A percentile compares a stretch with the other conserved stretches of the same genome.
Conservation (phyloP, 2,329 filamentous ascomycete species). For the Pseudogymnoascus sp. region DNA sequence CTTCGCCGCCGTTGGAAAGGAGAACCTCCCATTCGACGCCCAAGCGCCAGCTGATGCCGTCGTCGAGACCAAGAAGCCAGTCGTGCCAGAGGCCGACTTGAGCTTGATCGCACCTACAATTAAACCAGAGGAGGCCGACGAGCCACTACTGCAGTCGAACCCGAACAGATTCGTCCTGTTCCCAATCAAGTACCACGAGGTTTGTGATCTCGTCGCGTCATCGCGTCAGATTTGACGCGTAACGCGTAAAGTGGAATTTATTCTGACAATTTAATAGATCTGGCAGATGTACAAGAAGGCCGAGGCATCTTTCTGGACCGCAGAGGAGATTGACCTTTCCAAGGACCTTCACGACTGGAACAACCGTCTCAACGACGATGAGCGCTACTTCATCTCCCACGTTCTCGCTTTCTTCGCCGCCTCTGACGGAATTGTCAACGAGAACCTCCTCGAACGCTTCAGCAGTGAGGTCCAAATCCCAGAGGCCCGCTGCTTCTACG, state of each 20-base stretch:
- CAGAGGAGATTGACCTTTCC: conserved; percentile 97
- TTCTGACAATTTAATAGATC: conserved; percentile 54
- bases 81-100: conserved; percentile 31
- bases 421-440: conserved; percentile 98
- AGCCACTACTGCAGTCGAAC: conserved; percentile 93
- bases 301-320: conserved; percentile 99
- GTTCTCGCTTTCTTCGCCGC: conserved; percentile 98
- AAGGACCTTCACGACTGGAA: conserved; percentile 99
- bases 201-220: conserved; percentile 41
- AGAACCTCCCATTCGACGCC: conserved; percentile 56
- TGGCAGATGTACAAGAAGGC: conserved; percentile 99
- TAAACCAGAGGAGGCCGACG: conserved; percentile 65
- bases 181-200: conserved; percentile 99
- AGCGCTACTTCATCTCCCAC: conserved; percentile 97
- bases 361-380: conserved; percentile 91
- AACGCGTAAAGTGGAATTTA: conserved; percentile 58
- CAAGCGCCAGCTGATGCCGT: conserved; percentile 43
- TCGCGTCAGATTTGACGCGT: conserved; percentile 37
- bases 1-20: conserved; percentile 68
- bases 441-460: conserved; percentile 98
- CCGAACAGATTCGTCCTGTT: conserved; percentile 94
- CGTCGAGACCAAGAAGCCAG: conserved; percentile 49
- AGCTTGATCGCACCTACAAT: conserved; percentile 38
- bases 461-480: conserved; percentile 93
- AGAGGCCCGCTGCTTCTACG: conserved; percentile 98